Evolutionary conservation across 2,329 filamentous ascomycete species (phyloP), one percentile per base, ranked within the genome.

Genomic region (Apiospora koreana): DNA sequence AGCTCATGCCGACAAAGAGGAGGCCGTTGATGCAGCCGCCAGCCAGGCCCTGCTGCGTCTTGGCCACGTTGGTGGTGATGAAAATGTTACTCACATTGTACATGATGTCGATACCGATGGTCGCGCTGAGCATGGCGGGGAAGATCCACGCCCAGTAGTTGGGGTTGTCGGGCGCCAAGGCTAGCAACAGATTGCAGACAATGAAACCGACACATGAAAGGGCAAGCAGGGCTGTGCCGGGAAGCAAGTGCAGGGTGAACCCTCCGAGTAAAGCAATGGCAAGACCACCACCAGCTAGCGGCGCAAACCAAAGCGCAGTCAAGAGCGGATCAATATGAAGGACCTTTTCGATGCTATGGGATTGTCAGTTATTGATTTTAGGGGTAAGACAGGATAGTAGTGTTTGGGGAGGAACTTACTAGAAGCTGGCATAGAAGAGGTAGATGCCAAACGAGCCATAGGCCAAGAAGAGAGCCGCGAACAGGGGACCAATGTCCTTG

Each of bases 111-210:
- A 94, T 89, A 28, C 90, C 91, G 58, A 94, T 82, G 0, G 92
- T 94, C 16, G 86, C 86, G 72, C 89, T 88, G 6, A 91, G 79
- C 89, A 91, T 91, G 69, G 87, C 82, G 0, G 92, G 90, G 76
- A 94, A 93, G n/a, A 92, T 84, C 76, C 86, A 94, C 0, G 89
- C 86, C 92, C 92, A 94, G 83, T 92, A 91, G 70, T 82, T 84
- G 1, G 81, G 83, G 12, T 82, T 82, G 2, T 81, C 76, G 1
- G 90, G 91, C 14, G 89, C 85, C 8, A 92, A 76, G 7, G 91
- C 90, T 71, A 92, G 91, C 0, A 93, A 82, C 0, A 93, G 79
- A 0, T 84, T 84, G 1, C 86, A 83, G 6, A 87, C 78, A 5
- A 92, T 77, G 74, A 87, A 89, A 3, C 88, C 89, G 0, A 86